Evolutionary conservation across 805 yeast genomes (phyloP).

Genomic region (Debaryomyces castellii): DNA sequence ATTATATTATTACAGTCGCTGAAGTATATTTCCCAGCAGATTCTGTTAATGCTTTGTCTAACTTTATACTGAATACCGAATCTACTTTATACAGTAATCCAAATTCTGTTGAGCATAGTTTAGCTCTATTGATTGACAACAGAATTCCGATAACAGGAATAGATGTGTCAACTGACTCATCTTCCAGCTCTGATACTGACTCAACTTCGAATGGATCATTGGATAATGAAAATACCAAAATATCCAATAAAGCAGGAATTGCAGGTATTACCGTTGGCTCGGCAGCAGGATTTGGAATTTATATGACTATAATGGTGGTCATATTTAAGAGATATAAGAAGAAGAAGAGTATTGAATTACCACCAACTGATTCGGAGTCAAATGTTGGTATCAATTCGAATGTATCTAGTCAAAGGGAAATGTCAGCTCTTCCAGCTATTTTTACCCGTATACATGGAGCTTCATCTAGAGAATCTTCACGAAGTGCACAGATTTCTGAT

Average conservation of each 20-base stretch:
- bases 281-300: conserved; percentile 69
- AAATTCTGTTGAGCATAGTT: conserved; percentile 50
- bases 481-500: conserved; percentile 51
- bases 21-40: conserved; percentile 74
- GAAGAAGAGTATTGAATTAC: conserved; percentile 38
- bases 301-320: conserved; percentile 59
- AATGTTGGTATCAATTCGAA: conserved; percentile 24
- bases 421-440: conserved; percentile 21
- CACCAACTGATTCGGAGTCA: conserved; percentile 41
- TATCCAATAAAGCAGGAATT: conserved; percentile 41
- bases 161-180: conserved; percentile 11
- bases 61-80: conserved; percentile 45
- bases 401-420: conserved; percentile 13
- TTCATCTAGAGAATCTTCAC: conserved; percentile 27
- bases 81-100: conserved; percentile 64
- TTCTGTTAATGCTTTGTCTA: conserved; percentile 49
- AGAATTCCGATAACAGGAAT: conserved; percentile 59
- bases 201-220: conserved; percentile 30
- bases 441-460: conserved; percentile 23
- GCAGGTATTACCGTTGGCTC: conserved; percentile 85
- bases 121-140: conserved; percentile 73
- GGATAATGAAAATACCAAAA: conserved; percentile 17
- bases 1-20: conserved; percentile 83
- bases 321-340: conserved; percentile 51
- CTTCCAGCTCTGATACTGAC: conserved; percentile 12